Base-by-base conservation (phyloP, 805 yeast genomes). In the Metschnikowia peoriensis region DNA sequence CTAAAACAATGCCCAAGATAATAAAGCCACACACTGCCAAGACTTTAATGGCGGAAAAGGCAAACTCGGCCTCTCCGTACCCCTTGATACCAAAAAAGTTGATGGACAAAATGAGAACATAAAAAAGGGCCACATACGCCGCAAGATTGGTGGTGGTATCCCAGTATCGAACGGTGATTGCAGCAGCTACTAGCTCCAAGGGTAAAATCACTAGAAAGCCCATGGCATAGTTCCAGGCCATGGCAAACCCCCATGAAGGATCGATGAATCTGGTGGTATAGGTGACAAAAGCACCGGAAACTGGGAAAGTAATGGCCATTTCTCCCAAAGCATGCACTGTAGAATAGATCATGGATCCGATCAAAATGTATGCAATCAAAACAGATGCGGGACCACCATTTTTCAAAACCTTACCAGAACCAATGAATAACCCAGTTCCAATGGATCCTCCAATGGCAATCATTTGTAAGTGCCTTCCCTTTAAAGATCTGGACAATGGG, bases 371-470 rank as follows among this genome's bases (percentile, higher is more conserved):
- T 10, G 74, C 75, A 48, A 74, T 66, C 47, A 74, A 61, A 10
- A 74, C 60, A 45, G 73, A 76, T 6, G 86, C 88, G n/a, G 94
- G 93, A 28, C 94, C 93, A 66, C 89, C 88, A 35, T 76, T 71
- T 22, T 77, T 60, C 49, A 88, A 69, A 2, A 88, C 79, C 15
- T 76, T 67, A 54, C 89, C 88, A 1, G 90, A 80, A 64, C 89
- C 89, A 35, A 89, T 86, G 55, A 89, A 83, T 47, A 89, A 73
- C 63, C 94, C 96, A 11, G 93, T 85, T 61, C 96, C 96, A 59
- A 89, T 87, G 54, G 86, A 79, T 39, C 93, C 92, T 59, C 93
- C 94, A 56, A 88, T 75, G 46, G 94, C 91, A 71, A 88, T 88
- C 89, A 32, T 32, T 57, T 83, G 82, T 60, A 85, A 64, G 59